Evolutionary conservation across 306 rosid species (phyloP), one percentile per base, ranked within the genome.

Genomic region (Castanopsis chinensis): DNA sequence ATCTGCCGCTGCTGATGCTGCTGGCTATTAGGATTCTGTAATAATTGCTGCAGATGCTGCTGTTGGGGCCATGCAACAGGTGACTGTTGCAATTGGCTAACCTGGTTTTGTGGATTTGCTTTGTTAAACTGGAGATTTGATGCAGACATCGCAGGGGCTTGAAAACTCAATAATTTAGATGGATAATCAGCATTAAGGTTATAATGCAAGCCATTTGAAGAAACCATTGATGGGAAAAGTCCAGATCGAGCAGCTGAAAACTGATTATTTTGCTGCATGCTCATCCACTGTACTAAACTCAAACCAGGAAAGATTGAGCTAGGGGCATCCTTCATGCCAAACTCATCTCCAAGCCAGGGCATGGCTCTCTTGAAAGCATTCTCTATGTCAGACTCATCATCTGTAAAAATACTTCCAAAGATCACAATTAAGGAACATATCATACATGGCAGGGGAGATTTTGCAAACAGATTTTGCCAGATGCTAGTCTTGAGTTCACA

Each of bases 331-430:
- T 90, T 95, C 94, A 91, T 82, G 87, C 94, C 96, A 80, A 90
- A 90, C 27, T 95, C 99, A 76, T 95, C 98, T 80, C 99, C 99
- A 69, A 93, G 84, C 99, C 99, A 95, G 18, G 99, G 99, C 99
- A 95, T 89, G 80, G 93, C 94, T 86, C 94, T 88, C 84, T 91
- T 93, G 85, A 93, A 93, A 80, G 98, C 93, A 83, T 90, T 93
- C 79, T 93, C 97, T 53, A 93, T 83, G 56, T 95, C 97, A 27
- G 97, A 91, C 12, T 89, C 99, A 41, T 95, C 97, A 78, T 95
- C 98, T 93, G 91, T 83, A 88, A 84, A 79, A 87, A 54, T 43
- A 75, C 56, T 52, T 51, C 35, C 67, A 71, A 68, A 23, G 30
- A 72, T 85, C 68, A 86, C 61, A 74, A 75, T 60, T 49, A 3